A percentile compares a stretch with the other conserved stretches of the same genome.
Conservation (phyloP, 2,329 filamentous ascomycete species). For the Colletotrichum spinosum region DNA sequence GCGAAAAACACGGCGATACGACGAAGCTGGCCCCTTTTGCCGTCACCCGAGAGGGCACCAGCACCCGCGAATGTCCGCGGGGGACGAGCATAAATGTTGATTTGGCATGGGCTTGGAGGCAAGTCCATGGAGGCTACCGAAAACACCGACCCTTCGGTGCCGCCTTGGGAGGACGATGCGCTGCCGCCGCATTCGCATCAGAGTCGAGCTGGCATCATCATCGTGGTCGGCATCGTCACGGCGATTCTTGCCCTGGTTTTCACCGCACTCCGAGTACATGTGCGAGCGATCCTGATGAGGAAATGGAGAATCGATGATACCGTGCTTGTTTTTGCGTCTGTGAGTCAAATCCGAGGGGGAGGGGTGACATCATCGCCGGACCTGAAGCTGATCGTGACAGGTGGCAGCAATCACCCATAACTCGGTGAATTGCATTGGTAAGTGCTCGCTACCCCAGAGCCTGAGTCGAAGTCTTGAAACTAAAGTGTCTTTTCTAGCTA, state of each 20-base stretch:
- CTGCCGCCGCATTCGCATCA: neutral
- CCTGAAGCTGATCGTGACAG: too few relatives aligned
- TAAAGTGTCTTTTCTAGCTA: conserved; percentile 6
- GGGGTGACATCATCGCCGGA: too few relatives aligned
- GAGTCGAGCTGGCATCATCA: conserved; percentile 5
- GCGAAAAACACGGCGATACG: too few relatives aligned
- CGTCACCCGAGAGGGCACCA: too few relatives aligned
- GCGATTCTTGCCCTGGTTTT: neutral
- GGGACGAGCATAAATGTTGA: too few relatives aligned
- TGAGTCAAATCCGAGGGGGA: neutral
- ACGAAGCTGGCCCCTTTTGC: too few relatives aligned
- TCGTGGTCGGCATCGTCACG: conserved; percentile 9
- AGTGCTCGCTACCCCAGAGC: neutral
- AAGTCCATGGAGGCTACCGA: too few relatives aligned
- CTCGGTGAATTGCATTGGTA: too few relatives aligned
- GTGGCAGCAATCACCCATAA: too few relatives aligned
- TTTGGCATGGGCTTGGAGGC: too few relatives aligned
- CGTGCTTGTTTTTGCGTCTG: conserved; percentile 8
- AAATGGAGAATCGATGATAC: conserved; percentile 44
- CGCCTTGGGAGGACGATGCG: neutral
- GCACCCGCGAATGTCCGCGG: too few relatives aligned
- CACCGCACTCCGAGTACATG: conserved; percentile 37
- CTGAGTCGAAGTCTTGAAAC: too few relatives aligned
- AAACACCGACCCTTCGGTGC: neutral
- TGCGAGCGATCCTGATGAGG: conserved; percentile 41